phyloP scores from a whole-genome alignment of 768 basidiomycete species.

The Glaciozyma antarctica region DNA sequence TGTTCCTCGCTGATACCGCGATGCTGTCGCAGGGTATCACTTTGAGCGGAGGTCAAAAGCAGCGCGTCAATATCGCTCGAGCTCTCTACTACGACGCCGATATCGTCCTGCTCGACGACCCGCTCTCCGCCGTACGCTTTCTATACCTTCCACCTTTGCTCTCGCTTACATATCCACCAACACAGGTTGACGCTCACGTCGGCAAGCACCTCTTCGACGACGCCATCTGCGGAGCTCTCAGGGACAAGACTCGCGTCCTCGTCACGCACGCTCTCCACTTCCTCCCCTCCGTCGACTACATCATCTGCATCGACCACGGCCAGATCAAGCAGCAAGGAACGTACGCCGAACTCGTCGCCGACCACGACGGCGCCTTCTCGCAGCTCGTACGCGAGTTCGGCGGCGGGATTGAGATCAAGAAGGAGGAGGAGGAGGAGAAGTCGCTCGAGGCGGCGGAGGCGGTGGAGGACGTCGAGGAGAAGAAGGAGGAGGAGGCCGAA shows the following conservation, averaged over 20 bases:
- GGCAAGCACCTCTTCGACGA: conserved; percentile 63
- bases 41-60: conserved; percentile 69
- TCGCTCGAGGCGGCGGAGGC: conserved; percentile 37
- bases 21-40: conserved; percentile 54
- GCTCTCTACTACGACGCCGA: conserved; percentile 77
- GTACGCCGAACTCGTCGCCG: conserved; percentile 57
- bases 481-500: neutral
- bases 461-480: conserved; percentile 32
- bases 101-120: conserved; percentile 65
- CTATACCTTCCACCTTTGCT: neutral
- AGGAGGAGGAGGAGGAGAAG: conserved; percentile 43
- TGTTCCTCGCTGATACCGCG: neutral
- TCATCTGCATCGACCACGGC: conserved; percentile 69
- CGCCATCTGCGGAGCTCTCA: conserved; percentile 45
- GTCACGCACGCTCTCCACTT: conserved; percentile 90
- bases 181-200: conserved; percentile 66
- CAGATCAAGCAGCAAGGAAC: conserved; percentile 70
- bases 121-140: conserved; percentile 46
- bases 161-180: neutral
- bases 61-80: conserved; percentile 73
- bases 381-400: conserved; percentile 69
- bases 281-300: conserved; percentile 70
- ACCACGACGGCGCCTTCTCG: conserved; percentile 53
- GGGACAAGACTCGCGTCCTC: conserved; percentile 67
- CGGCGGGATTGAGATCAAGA: conserved; percentile 29